Conservation (phyloP, 331 rosid species). For the Acacia concinna region DNA sequence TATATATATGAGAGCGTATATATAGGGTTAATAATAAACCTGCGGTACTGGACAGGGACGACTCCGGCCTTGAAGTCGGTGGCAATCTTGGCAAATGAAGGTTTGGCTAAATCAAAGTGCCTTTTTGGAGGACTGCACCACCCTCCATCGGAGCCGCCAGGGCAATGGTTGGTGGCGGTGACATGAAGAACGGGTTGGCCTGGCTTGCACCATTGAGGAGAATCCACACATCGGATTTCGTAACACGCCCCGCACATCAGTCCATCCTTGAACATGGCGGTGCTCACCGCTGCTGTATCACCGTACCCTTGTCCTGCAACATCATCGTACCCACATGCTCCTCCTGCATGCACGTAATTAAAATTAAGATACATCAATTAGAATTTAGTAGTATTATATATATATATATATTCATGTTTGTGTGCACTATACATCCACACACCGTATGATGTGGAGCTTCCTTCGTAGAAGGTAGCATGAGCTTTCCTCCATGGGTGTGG, state of each 20-base stretch:
- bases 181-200: slow-evolving; percentile 50
- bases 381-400: background rate
- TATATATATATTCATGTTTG: too few species aligned
- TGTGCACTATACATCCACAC: slow-evolving; percentile 1
- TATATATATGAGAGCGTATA: too few species aligned
- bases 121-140: slow-evolving; percentile 79
- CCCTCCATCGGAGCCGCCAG: slow-evolving; percentile 58
- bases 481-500: slow-evolving; percentile 65
- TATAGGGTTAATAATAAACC: slow-evolving; percentile 34
- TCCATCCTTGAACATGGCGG: slow-evolving; percentile 60
- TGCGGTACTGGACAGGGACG: slow-evolving; percentile 66
- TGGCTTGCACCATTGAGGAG: slow-evolving; percentile 56
- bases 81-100: slow-evolving; percentile 58
- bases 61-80: slow-evolving; percentile 57
- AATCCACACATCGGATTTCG: slow-evolving; percentile 58
- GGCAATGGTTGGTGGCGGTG: slow-evolving; percentile 73
- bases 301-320: slow-evolving; percentile 68
- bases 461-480: slow-evolving; percentile 79
- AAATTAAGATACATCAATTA: background rate
- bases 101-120: slow-evolving; percentile 75
- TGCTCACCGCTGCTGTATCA: slow-evolving; percentile 69
- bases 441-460: slow-evolving; percentile 58
- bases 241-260: slow-evolving; percentile 72
- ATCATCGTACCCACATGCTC: slow-evolving; percentile 81
- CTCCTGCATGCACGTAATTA: slow-evolving; percentile 41